Evolutionary conservation across 169 alveolate species (phyloP), one percentile per base, ranked within the genome.

Genomic region (Eimeria nieschulzi): DNA sequence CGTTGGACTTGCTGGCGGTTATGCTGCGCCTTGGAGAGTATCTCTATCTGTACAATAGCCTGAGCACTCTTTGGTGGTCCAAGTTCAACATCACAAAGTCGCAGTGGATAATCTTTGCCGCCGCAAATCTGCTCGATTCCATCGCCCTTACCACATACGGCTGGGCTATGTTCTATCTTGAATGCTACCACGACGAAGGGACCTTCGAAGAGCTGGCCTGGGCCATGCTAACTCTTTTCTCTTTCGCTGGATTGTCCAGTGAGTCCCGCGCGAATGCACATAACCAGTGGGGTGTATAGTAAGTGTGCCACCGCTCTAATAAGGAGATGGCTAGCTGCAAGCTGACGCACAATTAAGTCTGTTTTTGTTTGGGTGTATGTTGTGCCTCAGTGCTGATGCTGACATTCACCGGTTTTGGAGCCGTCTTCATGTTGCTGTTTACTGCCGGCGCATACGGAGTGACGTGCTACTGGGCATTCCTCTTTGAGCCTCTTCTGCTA

Each of bases 171-270:
- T 96, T 96, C 94, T 96, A 96, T 86, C 92, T 96, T 86, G 98
- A 96, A 91, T 98, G 97, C 61, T 96, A 96, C 92, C 98, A 96
- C 66, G 98, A 96, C 78, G 98, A 96, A 87, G 98, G 98, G 15
- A 96, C 98, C 6, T 95, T 92, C 68, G 98, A 96, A 90, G 98
- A 96, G 39, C 91, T 94, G 17, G 98, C 97, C 71, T 96, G 98
- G 98, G 88, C 95, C 83, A 96, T 95, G 92, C 83, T 96, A 64
- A 82, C 94, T 15, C 94, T 96, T 33, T 96, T 96, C 95, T 91
- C 95, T 86, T 87, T 96, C 46, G 97, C 98, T 7, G 98, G 98
- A 5, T 73, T 95, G 26, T 94, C 97, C 73, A 93, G 96, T 94
- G 80, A 75, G 92, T 26, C 53, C 39, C 6, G 46, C 46, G 46